Percentiles rank a stretch among this genome's conserved stretches.
These are phyloP conservation scores for Garcia nutans DNA, from an alignment of 345 rosid genomes.

Conservation along the genomic window DNA sequence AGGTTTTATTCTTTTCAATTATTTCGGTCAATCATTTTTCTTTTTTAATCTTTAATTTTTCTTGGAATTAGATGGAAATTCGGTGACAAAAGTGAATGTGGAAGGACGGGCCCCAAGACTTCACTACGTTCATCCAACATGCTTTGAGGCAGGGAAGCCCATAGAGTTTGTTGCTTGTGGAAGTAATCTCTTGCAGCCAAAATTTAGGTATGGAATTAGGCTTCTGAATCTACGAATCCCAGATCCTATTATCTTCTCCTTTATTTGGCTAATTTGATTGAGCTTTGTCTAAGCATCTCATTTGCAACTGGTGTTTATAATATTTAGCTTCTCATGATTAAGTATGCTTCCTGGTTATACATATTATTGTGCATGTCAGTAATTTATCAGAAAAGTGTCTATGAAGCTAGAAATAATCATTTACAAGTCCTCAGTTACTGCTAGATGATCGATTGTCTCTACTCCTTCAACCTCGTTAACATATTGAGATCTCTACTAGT, in stretches of 20 bases:
- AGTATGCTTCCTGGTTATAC: no score
- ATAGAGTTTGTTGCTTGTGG: slow-evolving; percentile 87
- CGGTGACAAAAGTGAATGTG: slow-evolving; percentile 53
- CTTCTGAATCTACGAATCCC: background rate
- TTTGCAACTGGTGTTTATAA: background rate
- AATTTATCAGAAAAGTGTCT: no score
- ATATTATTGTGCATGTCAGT: no score
- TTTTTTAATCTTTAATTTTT: slow-evolving; percentile 9
- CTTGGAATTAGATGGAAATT: slow-evolving; percentile 52
- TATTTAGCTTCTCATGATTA: background rate
- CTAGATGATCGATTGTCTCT: no score
- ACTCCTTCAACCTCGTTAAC: no score
- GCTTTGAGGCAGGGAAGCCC: slow-evolving; percentile 93
- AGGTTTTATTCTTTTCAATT: background rate
- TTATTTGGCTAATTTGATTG: background rate
- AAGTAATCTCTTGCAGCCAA: slow-evolving; percentile 65
- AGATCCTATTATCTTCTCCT: background rate
- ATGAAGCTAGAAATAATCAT: no score
- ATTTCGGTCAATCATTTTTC: background rate
- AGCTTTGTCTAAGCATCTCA: background rate
- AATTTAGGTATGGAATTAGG: slow-evolving; percentile 56
- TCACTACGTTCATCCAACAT: slow-evolving; percentile 79
- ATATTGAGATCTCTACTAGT: no score
- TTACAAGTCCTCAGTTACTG: no score
- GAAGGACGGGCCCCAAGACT: slow-evolving; percentile 64